Evolutionary conservation across 2,329 filamentous ascomycete species (phyloP), one percentile per base, ranked within the genome.

Genomic region (Graphium sp.): DNA sequence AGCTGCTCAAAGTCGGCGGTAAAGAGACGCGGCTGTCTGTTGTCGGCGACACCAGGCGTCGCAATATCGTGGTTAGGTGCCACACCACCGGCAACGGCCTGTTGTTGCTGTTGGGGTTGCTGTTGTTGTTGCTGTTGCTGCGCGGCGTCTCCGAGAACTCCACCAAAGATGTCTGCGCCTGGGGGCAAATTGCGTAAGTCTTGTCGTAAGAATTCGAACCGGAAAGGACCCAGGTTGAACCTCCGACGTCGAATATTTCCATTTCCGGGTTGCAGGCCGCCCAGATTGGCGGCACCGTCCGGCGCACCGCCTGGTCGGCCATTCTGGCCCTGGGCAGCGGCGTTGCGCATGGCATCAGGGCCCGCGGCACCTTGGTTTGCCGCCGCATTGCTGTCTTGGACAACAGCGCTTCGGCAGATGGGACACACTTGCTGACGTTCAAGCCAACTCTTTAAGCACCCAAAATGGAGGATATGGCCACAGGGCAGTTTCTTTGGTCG

Each of bases 351-450:
- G 23, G 46, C 35, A 36, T 38, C 39, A 18, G n/a, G n/a, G n/a
- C n/a, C n/a, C n/a, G n/a, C n/a, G n/a, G n/a, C n/a, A n/a, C n/a
- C n/a, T n/a, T n/a, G n/a, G n/a, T n/a, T n/a, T n/a, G n/a, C n/a
- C n/a, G n/a, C n/a, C n/a, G n/a, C n/a, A n/a, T 43, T 40, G 21
- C 44, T 53, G 3, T 65, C 63, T 21, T 83, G 57, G 8, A 83
- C 78, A 11, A 93, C 89, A 11, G 87, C 75, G 28, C 80, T 70
- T 40, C 89, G 73, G 48, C 89, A 98, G 3, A 84, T 98, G 6
- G 89, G 89, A 47, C 89, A 98, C 19, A 92, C 85, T 54, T 98
- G 89, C 50, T 98, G 89, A 37, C 89, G 67, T 57, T 98, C 89
- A 17, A 98, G 65, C 89, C 89, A 98, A 49, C 85, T 92, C 51